phyloP scores from a whole-genome alignment of 441 rosid species.

The Lepidium campestre region DNA sequence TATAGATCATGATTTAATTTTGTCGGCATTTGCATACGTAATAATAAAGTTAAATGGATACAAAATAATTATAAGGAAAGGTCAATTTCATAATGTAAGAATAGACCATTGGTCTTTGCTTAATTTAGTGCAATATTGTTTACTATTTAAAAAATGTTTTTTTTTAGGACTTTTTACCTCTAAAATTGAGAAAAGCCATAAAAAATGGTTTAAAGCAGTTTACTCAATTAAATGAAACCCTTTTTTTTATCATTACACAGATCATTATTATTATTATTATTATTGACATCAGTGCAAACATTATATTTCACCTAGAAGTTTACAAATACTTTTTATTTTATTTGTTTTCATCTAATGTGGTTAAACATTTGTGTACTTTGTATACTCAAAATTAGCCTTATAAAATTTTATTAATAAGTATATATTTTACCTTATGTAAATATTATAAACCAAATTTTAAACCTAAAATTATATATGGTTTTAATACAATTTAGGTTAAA shows the following conservation, averaged over 20 bases:
- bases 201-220: not conserved
- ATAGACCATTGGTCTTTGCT: not conserved
- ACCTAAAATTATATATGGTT: too few species aligned
- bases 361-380: not conserved
- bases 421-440: too few species aligned
- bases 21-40: not conserved
- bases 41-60: not conserved
- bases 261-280: not conserved
- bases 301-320: not conserved
- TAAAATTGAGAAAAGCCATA: not conserved
- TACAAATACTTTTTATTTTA: too few species aligned
- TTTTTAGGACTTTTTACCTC: not conserved
- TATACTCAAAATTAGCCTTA: too few species aligned
- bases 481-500: too few species aligned
- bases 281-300: not conserved
- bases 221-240: not conserved
- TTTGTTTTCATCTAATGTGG: not conserved
- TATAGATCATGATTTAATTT: not conserved
- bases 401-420: too few species aligned
- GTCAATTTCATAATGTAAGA: not conserved
- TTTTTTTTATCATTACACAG: not conserved
- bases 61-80: not conserved
- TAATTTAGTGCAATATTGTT: not conserved
- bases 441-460: too few species aligned
- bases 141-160: too few species aligned